phyloP scores from a whole-genome alignment of 2,329 filamentous ascomycete genomes.

The Whalleya microplaca region DNA sequence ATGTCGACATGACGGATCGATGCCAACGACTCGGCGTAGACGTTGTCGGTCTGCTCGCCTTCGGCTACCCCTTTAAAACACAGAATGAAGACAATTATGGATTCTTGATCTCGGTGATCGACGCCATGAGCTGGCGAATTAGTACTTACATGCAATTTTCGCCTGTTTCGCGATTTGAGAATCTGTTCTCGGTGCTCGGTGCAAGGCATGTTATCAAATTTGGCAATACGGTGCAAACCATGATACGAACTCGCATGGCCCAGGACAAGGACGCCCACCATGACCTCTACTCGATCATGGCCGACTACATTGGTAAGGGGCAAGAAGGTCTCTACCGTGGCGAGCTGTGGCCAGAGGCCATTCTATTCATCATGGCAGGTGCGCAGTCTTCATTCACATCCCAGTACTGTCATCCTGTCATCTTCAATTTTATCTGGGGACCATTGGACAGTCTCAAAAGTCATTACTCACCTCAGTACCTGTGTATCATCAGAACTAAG shows the following conservation, averaged over 20 bases:
- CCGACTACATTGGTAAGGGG: constrained; percentile 1
- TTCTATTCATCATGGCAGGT: constrained; percentile 2
- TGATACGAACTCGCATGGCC: constrained; percentile 2
- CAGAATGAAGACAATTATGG: constrained; percentile 7
- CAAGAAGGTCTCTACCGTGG: background rate
- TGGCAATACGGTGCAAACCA: background rate
- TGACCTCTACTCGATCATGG: constrained; percentile 1
- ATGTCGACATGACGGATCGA: constrained; percentile 16
- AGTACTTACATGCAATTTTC: constrained; percentile 2
- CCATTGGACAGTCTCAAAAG: too few relatives aligned
- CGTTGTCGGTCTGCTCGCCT: constrained; percentile 18
- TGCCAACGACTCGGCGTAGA: constrained; percentile 17
- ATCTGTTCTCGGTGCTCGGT: background rate
- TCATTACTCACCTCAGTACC: too few relatives aligned
- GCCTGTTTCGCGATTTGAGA: background rate
- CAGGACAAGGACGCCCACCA: background rate
- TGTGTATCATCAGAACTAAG: too few relatives aligned
- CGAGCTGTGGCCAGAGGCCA: constrained; percentile 2
- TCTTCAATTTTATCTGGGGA: too few relatives aligned
- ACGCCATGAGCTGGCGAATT: constrained; percentile 4
- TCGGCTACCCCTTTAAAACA: constrained; percentile 10
- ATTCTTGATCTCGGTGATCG: background rate
- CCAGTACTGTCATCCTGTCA: too few relatives aligned
- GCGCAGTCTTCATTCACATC: background rate
- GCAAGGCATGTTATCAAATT: background rate